These are phyloP conservation scores for Cytospora piceicola DNA, from an alignment of 2,329 filamentous ascomycete species.

Conservation along the genomic window DNA sequence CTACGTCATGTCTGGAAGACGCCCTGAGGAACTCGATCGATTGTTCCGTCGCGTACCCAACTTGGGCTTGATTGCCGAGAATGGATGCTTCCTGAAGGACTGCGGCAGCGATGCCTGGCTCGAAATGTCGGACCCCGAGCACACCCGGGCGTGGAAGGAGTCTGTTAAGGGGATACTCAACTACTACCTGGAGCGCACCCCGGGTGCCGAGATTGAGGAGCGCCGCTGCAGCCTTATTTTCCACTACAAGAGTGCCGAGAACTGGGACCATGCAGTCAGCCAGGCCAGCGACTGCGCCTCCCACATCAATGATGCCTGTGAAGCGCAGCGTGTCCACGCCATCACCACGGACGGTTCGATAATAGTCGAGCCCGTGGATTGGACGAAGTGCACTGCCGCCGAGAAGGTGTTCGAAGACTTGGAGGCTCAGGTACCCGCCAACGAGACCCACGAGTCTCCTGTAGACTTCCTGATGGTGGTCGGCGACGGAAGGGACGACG, in stretches of 20 bases:
- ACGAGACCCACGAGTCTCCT: slow-evolving; percentile 42
- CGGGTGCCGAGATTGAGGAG: slow-evolving; percentile 85
- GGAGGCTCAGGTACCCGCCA: slow-evolving; percentile 44
- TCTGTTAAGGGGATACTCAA: slow-evolving; percentile 81
- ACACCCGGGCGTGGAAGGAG: slow-evolving; percentile 78
- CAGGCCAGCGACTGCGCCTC: slow-evolving; percentile 89
- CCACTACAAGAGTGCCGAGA: slow-evolving; percentile 83
- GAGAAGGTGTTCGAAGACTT: slow-evolving; percentile 70
- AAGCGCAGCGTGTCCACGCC: slow-evolving; percentile 81
- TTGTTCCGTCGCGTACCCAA: slow-evolving; percentile 83
- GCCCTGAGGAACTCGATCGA: slow-evolving; percentile 84
- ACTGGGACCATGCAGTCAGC: slow-evolving; percentile 73
- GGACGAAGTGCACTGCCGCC: slow-evolving; percentile 85
- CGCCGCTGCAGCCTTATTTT: slow-evolving; percentile 91
- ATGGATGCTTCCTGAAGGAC: slow-evolving; percentile 86
- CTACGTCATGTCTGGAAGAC: slow-evolving; percentile 91
- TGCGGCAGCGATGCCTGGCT: slow-evolving; percentile 72
- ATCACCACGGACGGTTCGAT: slow-evolving; percentile 80
- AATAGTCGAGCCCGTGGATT: slow-evolving; percentile 82
- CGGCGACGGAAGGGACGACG: slow-evolving; percentile 90
- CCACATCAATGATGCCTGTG: slow-evolving; percentile 93
- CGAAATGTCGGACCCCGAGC: slow-evolving; percentile 72
- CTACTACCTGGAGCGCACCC: slow-evolving; percentile 89
- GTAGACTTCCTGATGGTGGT: slow-evolving; percentile 89
- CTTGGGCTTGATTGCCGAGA: slow-evolving; percentile 90